phyloP scores from a whole-genome alignment of 352 stramenopile species.

The Phytophthora syringae region DNA sequence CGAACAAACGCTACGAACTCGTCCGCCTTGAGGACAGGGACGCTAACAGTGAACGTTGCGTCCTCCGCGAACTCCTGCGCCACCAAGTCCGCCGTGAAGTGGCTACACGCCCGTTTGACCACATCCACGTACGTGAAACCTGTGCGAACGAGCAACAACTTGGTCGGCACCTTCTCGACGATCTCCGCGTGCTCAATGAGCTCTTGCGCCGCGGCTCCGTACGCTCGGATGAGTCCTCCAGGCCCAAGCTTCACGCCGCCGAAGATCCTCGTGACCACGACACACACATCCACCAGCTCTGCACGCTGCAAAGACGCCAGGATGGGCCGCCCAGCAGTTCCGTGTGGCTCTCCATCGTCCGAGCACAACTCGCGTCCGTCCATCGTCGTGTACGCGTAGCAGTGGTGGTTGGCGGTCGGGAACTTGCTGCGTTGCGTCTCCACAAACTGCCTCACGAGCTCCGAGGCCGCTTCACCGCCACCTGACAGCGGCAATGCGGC shows the following conservation, averaged over 20 bases:
- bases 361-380: slow-evolving; percentile 67
- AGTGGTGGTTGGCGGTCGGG: slow-evolving; percentile 74
- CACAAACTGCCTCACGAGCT: slow-evolving; percentile 55
- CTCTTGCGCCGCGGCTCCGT: slow-evolving; percentile 64
- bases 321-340: slow-evolving; percentile 74
- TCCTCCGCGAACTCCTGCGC: slow-evolving; percentile 39
- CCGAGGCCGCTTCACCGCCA: slow-evolving; percentile 31
- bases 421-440: slow-evolving; percentile 50
- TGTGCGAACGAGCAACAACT: slow-evolving; percentile 35
- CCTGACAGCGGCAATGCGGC: slow-evolving; percentile 57
- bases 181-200: slow-evolving; percentile 60
- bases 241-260: slow-evolving; percentile 76
- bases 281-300: slow-evolving; percentile 70
- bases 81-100: slow-evolving; percentile 52
- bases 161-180: slow-evolving; percentile 57
- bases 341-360: slow-evolving; percentile 81
- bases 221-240: slow-evolving; percentile 76
- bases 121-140: slow-evolving; percentile 43
- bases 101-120: slow-evolving; percentile 55
- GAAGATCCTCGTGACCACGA: slow-evolving; percentile 81
- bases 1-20: slow-evolving; percentile 47
- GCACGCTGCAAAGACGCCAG: slow-evolving; percentile 61
- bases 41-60: slow-evolving; percentile 52
- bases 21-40: slow-evolving; percentile 37
- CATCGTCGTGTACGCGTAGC: slow-evolving; percentile 68